These are phyloP conservation scores for Ophiostoma montium DNA, from an alignment of 2,329 filamentous ascomycete species.

Conservation along the genomic window DNA sequence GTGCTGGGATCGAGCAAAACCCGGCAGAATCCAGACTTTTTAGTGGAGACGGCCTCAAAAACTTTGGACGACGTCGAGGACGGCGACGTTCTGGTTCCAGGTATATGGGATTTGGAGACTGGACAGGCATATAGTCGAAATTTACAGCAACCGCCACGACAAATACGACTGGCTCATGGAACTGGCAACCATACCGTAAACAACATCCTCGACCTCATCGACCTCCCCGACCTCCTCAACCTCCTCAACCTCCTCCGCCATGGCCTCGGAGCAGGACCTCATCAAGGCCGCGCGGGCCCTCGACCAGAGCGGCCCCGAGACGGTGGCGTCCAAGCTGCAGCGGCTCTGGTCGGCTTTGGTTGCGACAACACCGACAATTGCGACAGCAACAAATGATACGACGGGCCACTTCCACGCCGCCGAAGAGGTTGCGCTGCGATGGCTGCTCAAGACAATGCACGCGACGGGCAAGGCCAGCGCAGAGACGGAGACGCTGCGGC, in stretches of 20 bases:
- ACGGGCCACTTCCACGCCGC: conserved; percentile 34
- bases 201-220: background rate
- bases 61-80: background rate
- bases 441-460: conserved; percentile 49
- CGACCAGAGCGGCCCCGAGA: conserved; percentile 33
- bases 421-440: conserved; percentile 45
- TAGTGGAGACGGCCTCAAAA: background rate
- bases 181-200: background rate
- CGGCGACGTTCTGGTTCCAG: too few species aligned
- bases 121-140: too few species aligned
- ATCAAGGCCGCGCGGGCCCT: conserved; percentile 40
- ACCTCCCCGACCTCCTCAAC: too few species aligned
- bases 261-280: conserved; percentile 20
- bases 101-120: too few species aligned
- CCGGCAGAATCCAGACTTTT: conserved; percentile 10
- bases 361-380: conserved; percentile 21
- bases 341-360: conserved; percentile 35
- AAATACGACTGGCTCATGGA: background rate
- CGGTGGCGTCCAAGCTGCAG: conserved; percentile 32
- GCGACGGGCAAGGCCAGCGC: conserved; percentile 23
- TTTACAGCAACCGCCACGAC: too few species aligned
- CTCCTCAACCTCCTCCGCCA: background rate
- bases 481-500: conserved; percentile 36
- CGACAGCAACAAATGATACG: too few species aligned
- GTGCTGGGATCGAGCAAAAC: background rate